Evolutionary conservation across 306 rosid species (phyloP), one percentile per base, ranked within the genome.

Genomic region (Benincasa hispida): DNA sequence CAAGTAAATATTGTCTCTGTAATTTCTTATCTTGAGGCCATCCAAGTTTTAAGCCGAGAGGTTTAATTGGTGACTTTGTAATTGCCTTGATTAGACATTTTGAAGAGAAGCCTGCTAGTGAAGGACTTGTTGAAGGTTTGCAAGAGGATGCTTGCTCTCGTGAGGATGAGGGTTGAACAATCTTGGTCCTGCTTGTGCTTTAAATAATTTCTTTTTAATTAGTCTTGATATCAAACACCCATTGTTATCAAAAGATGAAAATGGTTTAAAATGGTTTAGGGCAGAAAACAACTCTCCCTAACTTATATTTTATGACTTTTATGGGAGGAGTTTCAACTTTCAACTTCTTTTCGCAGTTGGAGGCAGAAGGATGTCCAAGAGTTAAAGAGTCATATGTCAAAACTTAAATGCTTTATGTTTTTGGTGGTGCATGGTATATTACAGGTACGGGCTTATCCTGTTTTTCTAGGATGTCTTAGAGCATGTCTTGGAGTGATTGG

Each of bases 291-390:
- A 7, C 48, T 41, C 27, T 63, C 0, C 4, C 27, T 34, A 34
- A 63, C 75, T 41, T 14, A 6, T 42, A 28, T 78, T 24, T 8
- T 42, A 35, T 77, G 61, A 50, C 75, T 62, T n/a, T n/a, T 63
- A 79, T 77, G 57, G 15, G 51, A 76, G 55, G 68, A 66, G 65
- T 82, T 57, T 30, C 18, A 27, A n/a, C n/a, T n/a, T n/a, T n/a
- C n/a, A n/a, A 81, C 34, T 79, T 80, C 57, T 45, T 54, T 53
- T 82, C 72, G 28, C 79, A 88, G 92, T 59, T 39, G 67, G 79
- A 77, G 59, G 86, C 90, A 51, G 76, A 84, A 57, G 27, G 74
- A 67, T 83, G 83, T 91, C 83, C 85, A 85, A 54, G 42, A 21
- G 67, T 80, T 93, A 63, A 88, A 85, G 72, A 77, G 76, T 76